phyloP scores from a whole-genome alignment of 73 alveolate species.

The Halteria grandinella region DNA sequence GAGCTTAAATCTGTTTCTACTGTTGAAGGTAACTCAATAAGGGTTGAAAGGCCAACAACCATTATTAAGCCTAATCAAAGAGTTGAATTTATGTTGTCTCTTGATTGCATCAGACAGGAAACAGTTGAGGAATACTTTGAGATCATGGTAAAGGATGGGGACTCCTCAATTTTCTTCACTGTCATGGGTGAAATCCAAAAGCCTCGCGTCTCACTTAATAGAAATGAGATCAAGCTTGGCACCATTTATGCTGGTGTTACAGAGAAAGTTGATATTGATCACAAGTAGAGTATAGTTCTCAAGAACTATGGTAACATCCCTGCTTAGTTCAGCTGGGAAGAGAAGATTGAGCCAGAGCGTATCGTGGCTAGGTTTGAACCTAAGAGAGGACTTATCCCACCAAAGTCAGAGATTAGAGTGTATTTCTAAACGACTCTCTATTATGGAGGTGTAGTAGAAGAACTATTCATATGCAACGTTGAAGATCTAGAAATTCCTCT shows the following conservation, averaged over 20 bases:
- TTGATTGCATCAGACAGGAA: conserved; percentile 43
- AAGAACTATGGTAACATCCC: conserved; percentile 79
- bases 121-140: conserved; percentile 67
- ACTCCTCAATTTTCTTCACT: conserved; percentile 59
- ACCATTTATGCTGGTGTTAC: conserved; percentile 76
- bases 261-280: conserved; percentile 60
- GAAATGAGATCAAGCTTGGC: conserved; percentile 61
- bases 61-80: conserved; percentile 18
- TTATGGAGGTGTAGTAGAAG: conserved; percentile 77
- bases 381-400: conserved; percentile 75
- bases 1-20: conserved; percentile 34
- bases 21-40: conserved; percentile 41
- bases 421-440: conserved; percentile 67
- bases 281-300: conserved; percentile 44
- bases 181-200: conserved; percentile 75
- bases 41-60: conserved; percentile 21
- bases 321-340: conserved; percentile 80
- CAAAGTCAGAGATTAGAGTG: conserved; percentile 69
- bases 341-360: conserved; percentile 60
- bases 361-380: conserved; percentile 77
- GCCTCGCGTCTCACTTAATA: conserved; percentile 71
- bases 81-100: conserved; percentile 1
- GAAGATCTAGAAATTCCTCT: conserved; percentile 77
- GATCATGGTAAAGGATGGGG: conserved; percentile 43
- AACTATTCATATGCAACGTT: conserved; percentile 75